Evolutionary conservation across 345 rosid genomes (phyloP), one percentile per base, ranked within the genome.

Genomic region (Isatis tinctoria): DNA sequence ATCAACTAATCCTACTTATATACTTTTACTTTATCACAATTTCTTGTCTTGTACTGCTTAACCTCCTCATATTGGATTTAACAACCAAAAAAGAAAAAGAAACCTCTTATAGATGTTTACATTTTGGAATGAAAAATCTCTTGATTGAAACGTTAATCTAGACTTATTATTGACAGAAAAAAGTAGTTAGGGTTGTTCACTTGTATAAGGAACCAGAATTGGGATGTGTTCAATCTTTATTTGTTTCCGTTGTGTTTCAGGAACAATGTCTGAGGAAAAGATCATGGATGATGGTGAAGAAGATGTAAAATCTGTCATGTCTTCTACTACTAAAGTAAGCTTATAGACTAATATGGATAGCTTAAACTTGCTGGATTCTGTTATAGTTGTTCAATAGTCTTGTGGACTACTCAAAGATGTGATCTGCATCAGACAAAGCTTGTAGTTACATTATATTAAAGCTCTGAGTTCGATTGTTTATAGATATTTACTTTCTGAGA

Each of bases 241-340:
- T 16, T 43, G 8, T 43, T n/a, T 14, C 1, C 35, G 2, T 22
- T 57, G 8, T 45, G 43, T 74, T 78, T 70, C 79, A 84, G 85
- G 75, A 77, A 69, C 74, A 22, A 85, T 84, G 83, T 67, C 27
- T 37, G 80, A 70, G 65, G 80, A 40, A 36, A 78, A 68, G 60
- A 22, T 62, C 13, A 66, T 54, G 20, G 81, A 49, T 59, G 73
- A 44, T 79, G 89, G 73, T 73, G 72, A 54, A 53, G 67, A 81
- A 53, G 67, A 81, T 76, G 79, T 44, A 24, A 73, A 74, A 39
- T 3, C 48, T 20, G 74, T 53, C 14, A 44, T 78, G 60, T 68
- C 72, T 70, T 74, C 68, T 17, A 51, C 59, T 41, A 67, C 72
- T 37, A 77, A 73, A 81, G 95, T 86, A 79, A 69, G 78, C 30